Base-by-base conservation (phyloP, 345 rosid genomes). In the Citrus maxima region DNA sequence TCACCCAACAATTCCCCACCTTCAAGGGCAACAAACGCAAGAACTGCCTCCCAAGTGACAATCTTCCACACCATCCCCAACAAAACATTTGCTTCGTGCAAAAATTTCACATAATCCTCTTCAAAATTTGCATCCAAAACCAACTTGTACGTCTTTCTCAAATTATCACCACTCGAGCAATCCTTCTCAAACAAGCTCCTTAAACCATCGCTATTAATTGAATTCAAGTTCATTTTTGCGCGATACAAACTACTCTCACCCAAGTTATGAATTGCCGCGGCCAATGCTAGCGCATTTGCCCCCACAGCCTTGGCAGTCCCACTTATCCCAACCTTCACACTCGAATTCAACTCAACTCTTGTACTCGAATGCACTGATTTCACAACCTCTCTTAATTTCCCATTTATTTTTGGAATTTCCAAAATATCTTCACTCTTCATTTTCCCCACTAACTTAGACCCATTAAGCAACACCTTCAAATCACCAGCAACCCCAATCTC, bases 11-110 rank as follows among this genome's bases (percentile, higher is more conserved):
- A 54, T 22, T 89, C 92, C 18, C 78, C 86, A 60, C 97, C 95
- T 65, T 90, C 94, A 62, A 92, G 94, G 0, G 85, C 86, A 66
- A 88, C 72, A 84, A 86, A 87, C 0, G 98, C 94, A 12, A 88
- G 79, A 27, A 90, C 85, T 2, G 88, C 92, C 82, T 95, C 98
- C 93, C 97, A 95, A 6, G 87, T 87, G 79, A 95, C 92, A 75
- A 90, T 84, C 78, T 81, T 91, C 93, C 93, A 90, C 35, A 87
- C 93, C 82, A 74, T 60, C 9, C 82, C 88, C 69, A 89, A 66
- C 75, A 86, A 82, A 37, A 38, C 69, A 74, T 86, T 82, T 80
- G 90, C 88, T 68, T 84, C 82, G 3, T 90, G 92, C 72, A 83
- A 88, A 82, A 92, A 87, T 32, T 75, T 83, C 62, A 74, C 82